A percentile compares a stretch with the other conserved stretches of the same genome.
Conservation (phyloP, 148 eudicot species). For the Arctostaphylos glauca region DNA sequence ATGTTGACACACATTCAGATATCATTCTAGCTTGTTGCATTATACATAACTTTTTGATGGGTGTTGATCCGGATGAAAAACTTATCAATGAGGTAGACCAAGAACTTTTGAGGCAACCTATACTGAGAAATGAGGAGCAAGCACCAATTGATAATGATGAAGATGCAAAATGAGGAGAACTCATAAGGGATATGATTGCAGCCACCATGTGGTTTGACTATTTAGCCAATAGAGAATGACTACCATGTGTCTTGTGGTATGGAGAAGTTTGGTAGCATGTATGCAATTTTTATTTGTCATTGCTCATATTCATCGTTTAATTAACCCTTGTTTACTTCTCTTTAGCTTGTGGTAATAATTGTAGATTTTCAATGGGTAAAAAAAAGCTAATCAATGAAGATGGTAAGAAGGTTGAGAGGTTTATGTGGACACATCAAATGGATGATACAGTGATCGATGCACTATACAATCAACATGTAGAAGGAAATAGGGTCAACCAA, state of each 20-base stretch:
- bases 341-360: too few relatives aligned
- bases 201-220: not conserved
- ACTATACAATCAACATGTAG: too few relatives aligned
- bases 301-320: too few relatives aligned
- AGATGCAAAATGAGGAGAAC: not conserved
- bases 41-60: not conserved
- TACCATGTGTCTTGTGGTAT: too few relatives aligned
- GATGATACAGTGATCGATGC: not conserved
- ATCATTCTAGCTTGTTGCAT: not conserved
- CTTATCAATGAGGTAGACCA: not conserved
- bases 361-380: too few relatives aligned
- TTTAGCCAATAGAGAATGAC: not conserved
- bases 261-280: too few relatives aligned
- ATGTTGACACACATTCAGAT: not conserved
- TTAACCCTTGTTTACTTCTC: too few relatives aligned
- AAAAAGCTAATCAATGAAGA: too few relatives aligned
- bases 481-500: too few relatives aligned
- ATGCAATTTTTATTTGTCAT: too few relatives aligned
- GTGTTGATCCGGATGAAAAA: not conserved
- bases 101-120: not conserved
- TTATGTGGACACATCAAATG: not conserved
- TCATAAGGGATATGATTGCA: not conserved
- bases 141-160: not conserved
- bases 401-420: too few relatives aligned
- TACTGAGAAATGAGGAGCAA: not conserved